Evolutionary conservation across 106 monocot species (phyloP), one percentile per base, ranked within the genome.

Genomic region (Acorus gramineus): DNA sequence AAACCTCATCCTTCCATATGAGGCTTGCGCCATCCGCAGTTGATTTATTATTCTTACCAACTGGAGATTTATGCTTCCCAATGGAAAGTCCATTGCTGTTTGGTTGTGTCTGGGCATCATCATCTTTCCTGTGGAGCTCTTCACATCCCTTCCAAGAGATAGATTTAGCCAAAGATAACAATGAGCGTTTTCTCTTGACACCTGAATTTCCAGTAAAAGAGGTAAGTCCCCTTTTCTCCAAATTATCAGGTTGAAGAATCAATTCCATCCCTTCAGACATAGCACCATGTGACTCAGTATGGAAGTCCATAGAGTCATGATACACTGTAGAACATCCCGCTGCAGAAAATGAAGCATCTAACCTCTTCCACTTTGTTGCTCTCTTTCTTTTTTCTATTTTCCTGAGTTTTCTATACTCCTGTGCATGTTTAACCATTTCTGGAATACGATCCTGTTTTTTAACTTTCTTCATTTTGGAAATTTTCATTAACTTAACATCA

Each of bases 181-280:
- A 8, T 44, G 78, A 66, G 10, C 71, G 69, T 63, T 86, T 86
- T 52, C 76, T 50, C 74, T 91, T 91, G 50, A 77, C 49, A 53
- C 63, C 64, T 56, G 60, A 65, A 49, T 62, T 42, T 52, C 59
- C 68, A 47, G 58, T 55, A 14, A 78, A 50, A 51, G 11, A 53
- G 11, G n/a, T 42, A 57, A 43, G 14, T 14, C n/a, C 14, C 46
- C 43, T 73, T 64, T 66, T 46, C 53, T 51, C 55, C 10, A n/a
- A 11, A 59, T 46, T 60, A 4, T 59, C 66, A 66, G 49, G 56
- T 44, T 72, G 68, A n/a, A 51, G 42, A 46, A 47, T 42, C 65
- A 14, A 57, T 66, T 70, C 66, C 49, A 42, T 52, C 14, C 44
- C 51, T 50, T 76, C 59, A 46, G 57, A 61, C 57, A 69, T 63